These are phyloP conservation scores for Coniochaeta hoffmannii DNA, from an alignment of 2,329 filamentous ascomycete genomes.

Conservation along the genomic window DNA sequence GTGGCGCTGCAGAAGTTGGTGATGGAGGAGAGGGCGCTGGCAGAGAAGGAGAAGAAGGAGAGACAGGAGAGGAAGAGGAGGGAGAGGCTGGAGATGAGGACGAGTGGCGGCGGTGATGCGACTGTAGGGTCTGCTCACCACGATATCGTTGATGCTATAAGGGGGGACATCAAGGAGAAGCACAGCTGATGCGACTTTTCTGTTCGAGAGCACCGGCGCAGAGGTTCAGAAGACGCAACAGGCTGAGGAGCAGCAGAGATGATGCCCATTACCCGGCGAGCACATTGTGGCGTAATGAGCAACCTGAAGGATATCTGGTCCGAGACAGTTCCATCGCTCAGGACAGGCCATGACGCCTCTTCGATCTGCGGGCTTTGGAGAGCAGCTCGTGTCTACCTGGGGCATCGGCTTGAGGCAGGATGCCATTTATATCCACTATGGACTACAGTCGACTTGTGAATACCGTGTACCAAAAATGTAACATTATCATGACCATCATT, in stretches of 20 bases:
- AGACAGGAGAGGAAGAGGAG: conserved; percentile 10
- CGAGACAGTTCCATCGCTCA: too few relatives aligned
- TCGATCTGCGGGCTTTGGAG: too few relatives aligned
- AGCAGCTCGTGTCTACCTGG: too few relatives aligned
- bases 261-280: too few relatives aligned
- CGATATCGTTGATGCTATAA: background rate
- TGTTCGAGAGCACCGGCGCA: background rate
- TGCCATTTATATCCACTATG: too few relatives aligned
- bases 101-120: background rate
- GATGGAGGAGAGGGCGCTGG: conserved; percentile 27
- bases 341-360: too few relatives aligned
- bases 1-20: conserved; percentile 32
- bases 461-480: too few relatives aligned
- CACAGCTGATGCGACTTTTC: background rate
- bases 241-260: too few relatives aligned
- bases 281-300: too few relatives aligned
- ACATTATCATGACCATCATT: background rate
- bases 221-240: too few relatives aligned
- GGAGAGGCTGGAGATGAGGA: background rate
- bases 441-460: background rate
- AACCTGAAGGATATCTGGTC: too few relatives aligned
- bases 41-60: conserved; percentile 16
- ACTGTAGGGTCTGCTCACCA: background rate
- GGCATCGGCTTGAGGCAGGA: too few relatives aligned
- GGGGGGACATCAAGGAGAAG: background rate